A percentile compares a stretch with the other conserved stretches of the same genome.
Evolutionary conservation across 1,284 basidiomycete species (phyloP).

Genomic region (Ganoderma leucocontextum): DNA sequence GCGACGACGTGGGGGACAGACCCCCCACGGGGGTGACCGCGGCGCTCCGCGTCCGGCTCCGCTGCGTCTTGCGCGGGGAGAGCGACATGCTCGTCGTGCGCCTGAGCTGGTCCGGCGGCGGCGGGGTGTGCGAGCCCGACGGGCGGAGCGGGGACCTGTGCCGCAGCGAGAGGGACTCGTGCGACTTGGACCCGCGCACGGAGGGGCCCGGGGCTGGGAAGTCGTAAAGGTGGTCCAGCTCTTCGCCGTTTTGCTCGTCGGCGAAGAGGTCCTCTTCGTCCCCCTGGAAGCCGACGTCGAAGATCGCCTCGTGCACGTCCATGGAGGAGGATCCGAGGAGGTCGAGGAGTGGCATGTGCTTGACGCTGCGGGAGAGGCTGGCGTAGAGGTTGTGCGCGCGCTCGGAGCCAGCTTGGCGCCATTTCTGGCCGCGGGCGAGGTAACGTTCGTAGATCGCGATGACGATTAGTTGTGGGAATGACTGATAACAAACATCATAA

Average conservation of each 20-base stretch:
- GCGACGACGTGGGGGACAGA: constrained; percentile 29
- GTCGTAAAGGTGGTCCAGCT: constrained; percentile 3
- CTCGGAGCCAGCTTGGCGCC: constrained; percentile 58
- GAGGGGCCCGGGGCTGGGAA: constrained; percentile 29
- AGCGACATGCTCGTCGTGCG: constrained; percentile 32
- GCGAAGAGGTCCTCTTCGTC: constrained; percentile 51
- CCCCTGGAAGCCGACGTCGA: constrained; percentile 64
- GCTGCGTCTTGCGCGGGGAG: constrained; percentile 28
- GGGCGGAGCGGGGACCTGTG: not conserved
- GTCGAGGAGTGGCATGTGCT: constrained; percentile 76
- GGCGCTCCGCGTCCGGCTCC: constrained; percentile 25
- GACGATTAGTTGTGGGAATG: constrained; percentile 79
- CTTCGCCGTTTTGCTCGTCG: constrained; percentile 56
- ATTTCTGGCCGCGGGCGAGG: constrained; percentile 56
- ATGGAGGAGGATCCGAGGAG: constrained; percentile 70
- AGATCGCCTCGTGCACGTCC: constrained; percentile 79
- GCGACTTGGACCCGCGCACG: constrained; percentile 51
- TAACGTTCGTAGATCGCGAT: constrained; percentile 87
- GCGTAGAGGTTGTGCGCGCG: constrained; percentile 66
- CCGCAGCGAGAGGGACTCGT: constrained; percentile 45
- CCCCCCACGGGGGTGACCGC: constrained; percentile 15
- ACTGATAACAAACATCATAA: constrained; percentile 45
- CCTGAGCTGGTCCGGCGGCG: constrained; percentile 19
- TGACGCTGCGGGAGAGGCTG: constrained; percentile 72
- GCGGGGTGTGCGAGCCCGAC: constrained; percentile 9